Conservation (phyloP, 441 rosid genomes). For the Cnidoscolus chayamansa region DNA sequence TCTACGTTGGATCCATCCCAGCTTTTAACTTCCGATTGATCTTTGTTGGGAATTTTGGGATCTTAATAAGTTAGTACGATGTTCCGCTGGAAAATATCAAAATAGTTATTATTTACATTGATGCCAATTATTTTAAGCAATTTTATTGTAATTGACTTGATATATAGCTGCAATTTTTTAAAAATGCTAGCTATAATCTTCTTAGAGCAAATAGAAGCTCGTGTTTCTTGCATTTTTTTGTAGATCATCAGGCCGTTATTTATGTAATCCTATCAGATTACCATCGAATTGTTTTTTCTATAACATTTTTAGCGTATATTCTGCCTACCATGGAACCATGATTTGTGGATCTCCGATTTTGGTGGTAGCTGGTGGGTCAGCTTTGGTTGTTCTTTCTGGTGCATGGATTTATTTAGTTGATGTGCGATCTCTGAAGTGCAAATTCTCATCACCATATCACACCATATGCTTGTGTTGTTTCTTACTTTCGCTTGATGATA, state of each 20-base stretch:
- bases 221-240: not conserved
- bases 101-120: not conserved
- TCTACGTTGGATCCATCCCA: conserved; percentile 4
- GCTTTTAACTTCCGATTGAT: conserved; percentile 4
- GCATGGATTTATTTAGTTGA: not conserved
- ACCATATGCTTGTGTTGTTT: not conserved
- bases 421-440: not conserved
- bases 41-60: conserved; percentile 16
- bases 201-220: not conserved
- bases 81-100: not conserved
- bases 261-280: not conserved
- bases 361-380: conserved; percentile 8
- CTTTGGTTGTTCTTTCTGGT: not conserved
- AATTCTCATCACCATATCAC: conserved; percentile 1
- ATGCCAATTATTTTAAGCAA: not conserved
- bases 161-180: not conserved
- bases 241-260: not conserved
- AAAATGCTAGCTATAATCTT: not conserved
- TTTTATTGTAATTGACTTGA: not conserved
- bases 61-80: conserved; percentile 8
- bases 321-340: not conserved
- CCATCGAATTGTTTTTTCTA: not conserved
- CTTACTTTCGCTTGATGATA: not conserved
- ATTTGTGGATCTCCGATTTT: conserved; percentile 15
- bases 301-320: not conserved